Evolutionary conservation across 2,329 filamentous ascomycete genomes (phyloP).

Genomic region (Annulohypoxylon truncatum): DNA sequence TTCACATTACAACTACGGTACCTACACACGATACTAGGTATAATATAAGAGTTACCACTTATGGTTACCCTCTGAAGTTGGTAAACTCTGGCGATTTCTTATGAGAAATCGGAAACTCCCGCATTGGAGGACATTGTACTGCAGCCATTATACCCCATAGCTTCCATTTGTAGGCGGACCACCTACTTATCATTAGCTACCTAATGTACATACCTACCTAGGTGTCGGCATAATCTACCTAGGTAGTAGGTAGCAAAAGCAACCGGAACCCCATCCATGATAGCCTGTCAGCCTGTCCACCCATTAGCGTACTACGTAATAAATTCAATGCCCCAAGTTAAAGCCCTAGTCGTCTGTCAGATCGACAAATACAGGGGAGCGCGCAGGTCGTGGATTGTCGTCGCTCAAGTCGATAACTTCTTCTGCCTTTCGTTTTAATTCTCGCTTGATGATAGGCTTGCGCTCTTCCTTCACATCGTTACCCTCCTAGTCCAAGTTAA

Average conservation of each 20-base stretch:
- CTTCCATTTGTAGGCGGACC: no score
- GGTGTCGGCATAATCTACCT: no score
- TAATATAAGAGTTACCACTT: no score
- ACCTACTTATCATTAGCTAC: no score
- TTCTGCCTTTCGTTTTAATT: conserved; percentile 3
- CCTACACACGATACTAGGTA: no score
- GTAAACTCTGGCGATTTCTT: no score
- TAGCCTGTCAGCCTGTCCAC: not conserved
- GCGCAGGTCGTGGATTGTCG: conserved; percentile 25
- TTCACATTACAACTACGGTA: no score
- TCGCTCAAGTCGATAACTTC: conserved; percentile 43
- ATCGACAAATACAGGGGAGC: conserved; percentile 40
- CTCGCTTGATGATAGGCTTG: conserved; percentile 25
- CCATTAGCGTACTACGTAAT: not conserved
- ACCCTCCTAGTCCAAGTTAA: conserved; percentile 13
- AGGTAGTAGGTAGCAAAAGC: no score
- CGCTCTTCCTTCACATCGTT: conserved; percentile 33
- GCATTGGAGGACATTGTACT: no score
- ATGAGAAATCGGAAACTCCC: no score
- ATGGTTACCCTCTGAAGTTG: no score
- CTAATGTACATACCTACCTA: conserved; percentile 5
- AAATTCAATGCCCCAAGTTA: not conserved
- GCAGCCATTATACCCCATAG: no score
- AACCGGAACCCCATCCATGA: not conserved
- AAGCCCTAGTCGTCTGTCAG: conserved; percentile 37